Base-by-base conservation (phyloP, 495 filamentous ascomycete genomes). In the Trichocladium uniseriatum region DNA sequence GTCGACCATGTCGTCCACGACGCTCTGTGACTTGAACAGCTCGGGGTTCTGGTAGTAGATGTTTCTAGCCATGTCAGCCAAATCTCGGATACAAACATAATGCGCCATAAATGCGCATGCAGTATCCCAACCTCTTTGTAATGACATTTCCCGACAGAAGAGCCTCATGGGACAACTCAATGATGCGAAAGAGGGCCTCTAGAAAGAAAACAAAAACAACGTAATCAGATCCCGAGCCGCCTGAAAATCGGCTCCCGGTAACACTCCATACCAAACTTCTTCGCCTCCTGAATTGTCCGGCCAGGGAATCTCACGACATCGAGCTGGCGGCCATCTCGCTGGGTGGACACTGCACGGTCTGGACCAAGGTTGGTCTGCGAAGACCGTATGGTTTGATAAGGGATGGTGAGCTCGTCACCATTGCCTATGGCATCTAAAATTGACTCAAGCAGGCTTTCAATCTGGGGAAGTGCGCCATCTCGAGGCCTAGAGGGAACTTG, bases 1-100 rank as follows among this genome's bases (percentile, higher is more conserved):
- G 57, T 98, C 89, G 2, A 97, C 74, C 50, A 90, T 78, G 1
- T 68, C 66, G 57, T 97, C 81, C 0, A 97, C 88, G 5, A 82
- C 75, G 14, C 57, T 56, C 57, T 97, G 94, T 21, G 73, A 84
- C 34, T 74, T 74, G 64, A 96, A 98, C 1, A 92, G 75, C 35
- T 79, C 76, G 0, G 86, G 82, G 55, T 95, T 79, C 47, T 84
- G 83, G 62, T 98, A 98, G 65, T 87, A 98, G 13, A 98, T 86
- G 51, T 92, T 89, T 57, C 92, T 94, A 47, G 14, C n/a, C 28
- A 34, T 5, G 29, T 24, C 8, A 38, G 24, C 15, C 2, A 7
- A 37, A 14, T 37, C 14, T n/a, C 13, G 15, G n/a, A n/a, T n/a
- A n/a, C n/a, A 16, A 47, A n/a, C n/a, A n/a, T n/a, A n/a, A n/a